phyloP scores from a whole-genome alignment of 1,139 yeast species.

The Pichia norvegensis region DNA sequence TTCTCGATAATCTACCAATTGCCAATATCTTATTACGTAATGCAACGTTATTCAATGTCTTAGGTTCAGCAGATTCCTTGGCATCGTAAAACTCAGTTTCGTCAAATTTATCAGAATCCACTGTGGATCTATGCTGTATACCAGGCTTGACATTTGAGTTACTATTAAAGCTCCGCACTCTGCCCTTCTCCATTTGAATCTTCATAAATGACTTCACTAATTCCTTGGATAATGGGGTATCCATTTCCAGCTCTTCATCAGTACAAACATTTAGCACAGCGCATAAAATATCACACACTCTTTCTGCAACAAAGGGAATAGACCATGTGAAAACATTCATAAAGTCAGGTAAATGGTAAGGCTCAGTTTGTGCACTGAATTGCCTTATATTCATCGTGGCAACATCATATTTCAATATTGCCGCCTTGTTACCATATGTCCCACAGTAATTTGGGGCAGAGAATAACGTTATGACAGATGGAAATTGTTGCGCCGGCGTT shows the following conservation, averaged over 20 bases:
- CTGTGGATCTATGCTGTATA: background rate
- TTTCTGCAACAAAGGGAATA: slow-evolving; percentile 95
- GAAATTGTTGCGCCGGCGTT: slow-evolving; percentile 85
- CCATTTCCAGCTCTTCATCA: slow-evolving; percentile 86
- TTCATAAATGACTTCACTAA: slow-evolving; percentile 19
- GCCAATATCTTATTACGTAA: slow-evolving; percentile 87
- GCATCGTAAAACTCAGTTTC: background rate
- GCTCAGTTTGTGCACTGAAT: slow-evolving; percentile 89
- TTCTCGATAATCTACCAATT: slow-evolving; percentile 87
- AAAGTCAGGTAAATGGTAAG: slow-evolving; percentile 94
- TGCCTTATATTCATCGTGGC: slow-evolving; percentile 94
- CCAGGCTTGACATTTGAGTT: background rate
- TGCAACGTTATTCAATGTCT: slow-evolving; percentile 38
- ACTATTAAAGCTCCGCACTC: background rate
- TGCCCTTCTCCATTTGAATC: slow-evolving; percentile 9
- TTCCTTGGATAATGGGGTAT: slow-evolving; percentile 39
- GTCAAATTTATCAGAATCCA: background rate
- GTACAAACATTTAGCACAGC: slow-evolving; percentile 89
- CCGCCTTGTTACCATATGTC: slow-evolving; percentile 91
- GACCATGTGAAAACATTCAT: slow-evolving; percentile 99
- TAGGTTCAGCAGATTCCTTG: slow-evolving; percentile 2
- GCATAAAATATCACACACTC: slow-evolving; percentile 87
- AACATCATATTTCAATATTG: slow-evolving; percentile 82
- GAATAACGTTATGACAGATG: slow-evolving; percentile 83
- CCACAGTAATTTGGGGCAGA: slow-evolving; percentile 96